These are phyloP conservation scores for Kodamaea restingae DNA, from an alignment of 805 yeast genomes.

Conservation along the genomic window DNA sequence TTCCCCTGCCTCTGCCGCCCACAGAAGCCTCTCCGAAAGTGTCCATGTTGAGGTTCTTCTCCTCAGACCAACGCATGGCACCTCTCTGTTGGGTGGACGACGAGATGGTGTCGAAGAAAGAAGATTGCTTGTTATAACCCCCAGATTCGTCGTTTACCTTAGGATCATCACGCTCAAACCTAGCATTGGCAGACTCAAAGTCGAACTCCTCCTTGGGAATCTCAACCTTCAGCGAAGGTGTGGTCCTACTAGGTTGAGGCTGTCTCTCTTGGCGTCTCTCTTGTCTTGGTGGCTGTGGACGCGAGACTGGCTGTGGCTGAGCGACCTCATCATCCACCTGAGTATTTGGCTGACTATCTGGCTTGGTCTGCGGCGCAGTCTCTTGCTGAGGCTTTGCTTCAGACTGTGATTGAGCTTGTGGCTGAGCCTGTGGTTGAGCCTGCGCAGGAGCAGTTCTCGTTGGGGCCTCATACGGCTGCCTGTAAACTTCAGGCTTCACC, in stretches of 20 bases:
- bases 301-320: slow-evolving; percentile 11
- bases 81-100: slow-evolving; percentile 53
- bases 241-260: slow-evolving; percentile 6
- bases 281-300: slow-evolving; percentile 9
- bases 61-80: slow-evolving; percentile 64
- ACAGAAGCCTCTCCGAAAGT: slow-evolving; percentile 76
- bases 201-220: slow-evolving; percentile 65
- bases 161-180: slow-evolving; percentile 52
- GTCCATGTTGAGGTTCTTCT: slow-evolving; percentile 68
- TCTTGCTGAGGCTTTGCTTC: slow-evolving; percentile 12
- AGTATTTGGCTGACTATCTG: no score
- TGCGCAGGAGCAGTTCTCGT: slow-evolving; percentile 6
- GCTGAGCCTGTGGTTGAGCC: slow-evolving; percentile 5
- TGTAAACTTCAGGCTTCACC: slow-evolving; percentile 50
- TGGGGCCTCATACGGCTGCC: slow-evolving; percentile 11
- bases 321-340: slow-evolving; percentile 11
- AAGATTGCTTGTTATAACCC: slow-evolving; percentile 69
- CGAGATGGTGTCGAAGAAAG: slow-evolving; percentile 86
- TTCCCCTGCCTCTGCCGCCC: slow-evolving; percentile 23
- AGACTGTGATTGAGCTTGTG: slow-evolving; percentile 6
- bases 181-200: slow-evolving; percentile 70
- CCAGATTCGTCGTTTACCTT: slow-evolving; percentile 30
- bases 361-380: no score
- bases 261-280: slow-evolving; percentile 6
- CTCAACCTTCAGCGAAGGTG: slow-evolving; percentile 13